These are phyloP conservation scores for Ulota crispa DNA, from an alignment of 225 moss, liverwort and hornwort species.

Conservation along the genomic window DNA sequence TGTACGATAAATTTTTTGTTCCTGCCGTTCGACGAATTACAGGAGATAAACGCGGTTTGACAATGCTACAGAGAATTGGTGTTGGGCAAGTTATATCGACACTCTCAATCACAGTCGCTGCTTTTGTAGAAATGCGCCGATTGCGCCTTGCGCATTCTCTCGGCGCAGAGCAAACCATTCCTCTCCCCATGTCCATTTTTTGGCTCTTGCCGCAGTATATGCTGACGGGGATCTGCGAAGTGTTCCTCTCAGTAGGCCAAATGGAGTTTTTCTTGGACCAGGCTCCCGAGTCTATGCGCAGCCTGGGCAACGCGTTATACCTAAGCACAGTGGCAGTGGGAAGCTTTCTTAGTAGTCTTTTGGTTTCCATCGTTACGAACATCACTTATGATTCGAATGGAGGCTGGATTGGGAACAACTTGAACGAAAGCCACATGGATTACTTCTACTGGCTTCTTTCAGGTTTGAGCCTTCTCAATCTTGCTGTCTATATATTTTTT, in stretches of 20 bases:
- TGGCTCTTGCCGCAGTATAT: conserved; percentile 98
- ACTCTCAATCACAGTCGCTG: conserved; percentile 82
- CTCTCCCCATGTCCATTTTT: conserved; percentile 89
- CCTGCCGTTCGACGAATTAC: conserved; percentile 77
- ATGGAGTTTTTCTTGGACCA: conserved; percentile 99
- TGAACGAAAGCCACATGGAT: conserved; percentile 85
- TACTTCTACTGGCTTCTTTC: conserved; percentile 99
- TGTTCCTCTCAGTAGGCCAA: conserved; percentile 96
- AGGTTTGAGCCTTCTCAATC: conserved; percentile 71
- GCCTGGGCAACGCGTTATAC: conserved; percentile 90
- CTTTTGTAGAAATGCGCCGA: conserved; percentile 82
- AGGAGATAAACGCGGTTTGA: conserved; percentile 82
- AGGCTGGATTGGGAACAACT: conserved; percentile 97
- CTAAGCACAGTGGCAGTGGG: conserved; percentile 99
- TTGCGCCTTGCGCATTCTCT: conserved; percentile 55
- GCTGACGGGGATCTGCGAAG: conserved; percentile 87
- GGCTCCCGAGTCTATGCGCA: conserved; percentile 96
- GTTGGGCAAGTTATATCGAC: conserved; percentile 91
- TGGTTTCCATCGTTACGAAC: conserved; percentile 85
- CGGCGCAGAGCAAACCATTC: background rate
- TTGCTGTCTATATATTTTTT: conserved; percentile 52
- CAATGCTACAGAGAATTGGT: conserved; percentile 91
- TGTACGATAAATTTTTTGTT: conserved; percentile 93
- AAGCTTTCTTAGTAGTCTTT: conserved; percentile 90
- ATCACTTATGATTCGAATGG: conserved; percentile 82